Percentiles rank a stretch among this genome's conserved stretches.
These are phyloP conservation scores for Aspergillus fumigatus DNA, from an alignment of 2,329 filamentous ascomycete species.

Conservation along the genomic window DNA sequence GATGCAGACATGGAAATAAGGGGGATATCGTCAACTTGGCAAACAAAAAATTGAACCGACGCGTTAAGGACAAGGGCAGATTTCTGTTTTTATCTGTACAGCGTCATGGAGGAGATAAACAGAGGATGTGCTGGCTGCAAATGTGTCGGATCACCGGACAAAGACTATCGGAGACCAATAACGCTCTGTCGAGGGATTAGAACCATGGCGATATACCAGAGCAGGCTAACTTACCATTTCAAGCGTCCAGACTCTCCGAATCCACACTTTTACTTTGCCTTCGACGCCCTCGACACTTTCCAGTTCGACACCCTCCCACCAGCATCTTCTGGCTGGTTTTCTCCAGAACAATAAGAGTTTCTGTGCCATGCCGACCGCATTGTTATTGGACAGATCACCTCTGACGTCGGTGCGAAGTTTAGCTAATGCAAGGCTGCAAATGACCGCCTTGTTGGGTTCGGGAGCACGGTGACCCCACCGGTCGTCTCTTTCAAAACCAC, in stretches of 20 bases:
- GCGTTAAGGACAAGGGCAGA: slow-evolving; percentile 8
- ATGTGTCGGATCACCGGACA: slow-evolving; percentile 10
- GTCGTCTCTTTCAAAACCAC: slow-evolving; percentile 95
- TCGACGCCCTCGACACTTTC: slow-evolving; percentile 85
- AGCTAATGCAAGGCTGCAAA: slow-evolving; percentile 91
- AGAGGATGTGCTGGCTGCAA: slow-evolving; percentile 12
- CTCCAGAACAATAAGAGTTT: slow-evolving; percentile 97
- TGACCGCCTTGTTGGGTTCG: slow-evolving; percentile 96
- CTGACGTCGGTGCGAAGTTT: slow-evolving; percentile 86
- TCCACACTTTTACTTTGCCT: slow-evolving; percentile 95
- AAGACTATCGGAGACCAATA: slow-evolving; percentile 64
- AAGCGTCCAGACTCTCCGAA: slow-evolving; percentile 93
- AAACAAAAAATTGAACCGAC: slow-evolving; percentile 13
- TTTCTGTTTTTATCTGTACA: slow-evolving; percentile 7
- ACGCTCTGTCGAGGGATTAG: slow-evolving; percentile 58
- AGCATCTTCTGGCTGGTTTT: slow-evolving; percentile 91
- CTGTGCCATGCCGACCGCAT: slow-evolving; percentile 93
- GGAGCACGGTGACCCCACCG: slow-evolving; percentile 94
- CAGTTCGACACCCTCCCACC: slow-evolving; percentile 97
- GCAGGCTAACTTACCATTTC: slow-evolving; percentile 65
- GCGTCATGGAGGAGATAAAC: slow-evolving; percentile 5
- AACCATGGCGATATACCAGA: neutral
- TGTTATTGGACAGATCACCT: slow-evolving; percentile 67
- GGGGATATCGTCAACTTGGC: slow-evolving; percentile 21
- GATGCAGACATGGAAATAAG: slow-evolving; percentile 9